Percentiles rank a stretch among this genome's conserved stretches.
Evolutionary conservation across 768 basidiomycete species (phyloP).

Genomic region (Dacryopinax primogenitus): DNA sequence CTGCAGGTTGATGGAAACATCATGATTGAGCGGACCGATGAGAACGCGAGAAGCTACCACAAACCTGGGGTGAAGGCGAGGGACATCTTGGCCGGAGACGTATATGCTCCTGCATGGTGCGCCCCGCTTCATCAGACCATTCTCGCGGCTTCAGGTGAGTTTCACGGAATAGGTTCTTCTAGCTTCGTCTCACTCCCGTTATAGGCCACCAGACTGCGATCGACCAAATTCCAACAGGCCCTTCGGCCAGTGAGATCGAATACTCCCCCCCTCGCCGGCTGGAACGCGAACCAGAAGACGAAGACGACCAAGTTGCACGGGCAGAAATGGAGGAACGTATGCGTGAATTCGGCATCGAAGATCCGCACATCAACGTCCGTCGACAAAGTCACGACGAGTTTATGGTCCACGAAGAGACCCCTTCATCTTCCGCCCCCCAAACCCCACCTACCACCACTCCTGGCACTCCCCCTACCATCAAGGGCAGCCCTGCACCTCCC

Average conservation of each 20-base stretch:
- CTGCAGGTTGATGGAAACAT: constrained; percentile 10
- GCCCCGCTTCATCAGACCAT: constrained; percentile 11
- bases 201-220: neutral
- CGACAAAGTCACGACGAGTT: constrained; percentile 10
- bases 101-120: constrained; percentile 2
- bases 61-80: constrained; percentile 3
- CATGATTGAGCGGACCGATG: constrained; percentile 11
- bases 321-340: constrained; percentile 16
- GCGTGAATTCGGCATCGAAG: constrained; percentile 17
- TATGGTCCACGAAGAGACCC: constrained; percentile 3
- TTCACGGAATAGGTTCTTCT: neutral
- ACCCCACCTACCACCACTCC: neutral
- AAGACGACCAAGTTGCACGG: constrained; percentile 15
- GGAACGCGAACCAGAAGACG: constrained; percentile 14
- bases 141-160: constrained; percentile 12
- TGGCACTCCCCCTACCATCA: neutral
- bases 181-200: neutral
- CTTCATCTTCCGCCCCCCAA: neutral
- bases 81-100: constrained; percentile 14
- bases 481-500: neutral
- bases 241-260: constrained; percentile 8
- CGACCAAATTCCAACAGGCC: constrained; percentile 13
- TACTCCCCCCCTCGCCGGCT: neutral
- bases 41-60: constrained; percentile 13
- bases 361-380: constrained; percentile 10